Evolutionary conservation across 2,329 filamentous ascomycete species (phyloP).

Genomic region (Fusarium liriodendri): DNA sequence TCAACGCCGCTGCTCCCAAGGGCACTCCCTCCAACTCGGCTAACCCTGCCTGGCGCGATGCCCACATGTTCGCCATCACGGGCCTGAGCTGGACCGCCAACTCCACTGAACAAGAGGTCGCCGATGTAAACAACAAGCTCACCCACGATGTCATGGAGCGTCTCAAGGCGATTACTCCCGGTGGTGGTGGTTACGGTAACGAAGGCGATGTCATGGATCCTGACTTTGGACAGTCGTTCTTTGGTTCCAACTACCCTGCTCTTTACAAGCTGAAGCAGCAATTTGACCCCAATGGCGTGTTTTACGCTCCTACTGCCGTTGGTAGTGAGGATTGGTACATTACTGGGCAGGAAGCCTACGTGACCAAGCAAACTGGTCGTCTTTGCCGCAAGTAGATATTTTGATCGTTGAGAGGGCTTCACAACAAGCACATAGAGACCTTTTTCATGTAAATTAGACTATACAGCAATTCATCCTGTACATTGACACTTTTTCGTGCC

Average conservation of each 20-base stretch:
- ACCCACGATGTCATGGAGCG: constrained; percentile 31
- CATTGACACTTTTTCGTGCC: not conserved
- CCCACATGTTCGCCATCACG: constrained; percentile 50
- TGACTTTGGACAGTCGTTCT: constrained; percentile 51
- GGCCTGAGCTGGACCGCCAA: constrained; percentile 38
- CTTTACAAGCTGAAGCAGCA: constrained; percentile 50
- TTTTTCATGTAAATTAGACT: not conserved
- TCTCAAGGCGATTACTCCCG: constrained; percentile 39
- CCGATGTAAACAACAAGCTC: constrained; percentile 44
- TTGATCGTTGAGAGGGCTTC: not conserved
- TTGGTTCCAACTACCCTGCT: constrained; percentile 49
- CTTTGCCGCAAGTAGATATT: constrained; percentile 25
- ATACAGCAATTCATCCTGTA: not conserved
- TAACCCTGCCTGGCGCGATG: constrained; percentile 55
- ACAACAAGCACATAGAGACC: not conserved
- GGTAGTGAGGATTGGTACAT: constrained; percentile 52
- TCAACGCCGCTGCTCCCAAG: constrained; percentile 33
- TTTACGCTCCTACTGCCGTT: constrained; percentile 51
- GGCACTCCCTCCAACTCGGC: constrained; percentile 49
- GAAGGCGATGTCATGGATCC: constrained; percentile 52
- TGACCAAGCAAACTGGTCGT: constrained; percentile 32
- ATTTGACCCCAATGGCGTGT: constrained; percentile 49
- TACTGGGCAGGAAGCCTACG: constrained; percentile 20
- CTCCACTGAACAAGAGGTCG: constrained; percentile 13
- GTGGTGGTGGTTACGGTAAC: constrained; percentile 43